Base-by-base conservation (phyloP, 768 basidiomycete genomes). In the Russula compacta region DNA sequence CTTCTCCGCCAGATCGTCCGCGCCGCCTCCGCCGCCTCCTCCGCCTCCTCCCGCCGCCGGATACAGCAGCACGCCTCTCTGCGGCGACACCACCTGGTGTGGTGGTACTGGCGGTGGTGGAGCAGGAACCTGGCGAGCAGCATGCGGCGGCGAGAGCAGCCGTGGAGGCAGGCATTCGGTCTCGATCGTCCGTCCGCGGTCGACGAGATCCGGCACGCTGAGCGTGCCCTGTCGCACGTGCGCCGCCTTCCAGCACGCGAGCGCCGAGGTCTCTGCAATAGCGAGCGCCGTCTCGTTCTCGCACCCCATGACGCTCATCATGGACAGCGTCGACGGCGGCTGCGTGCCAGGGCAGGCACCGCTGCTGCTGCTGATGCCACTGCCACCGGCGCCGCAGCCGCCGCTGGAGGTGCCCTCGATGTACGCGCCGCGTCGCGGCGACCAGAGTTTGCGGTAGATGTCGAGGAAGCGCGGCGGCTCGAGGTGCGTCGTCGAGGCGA, bases 271-370 rank as follows among this genome's bases (percentile, higher is more conserved):
- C 74, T 90, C 83, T 4, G 91, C 87, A 47, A 92, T 77, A 32
- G 87, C 88, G 78, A 87, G 85, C 51, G 92, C 82, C 56, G 88
- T 82, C 61, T 77, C 74, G 73, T 91, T 89, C 67, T 87, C 85
- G 76, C 90, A 91, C 19, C 90, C 90, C 89, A 93, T 92, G 6
- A 89, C 80, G 47, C 79, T 77, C 73, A 89, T 77, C 90, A 92
- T 92, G n/a, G 83, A 83, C 58, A 82, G 77, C 68, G 78, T 75
- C 46, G 68, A 66, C 19, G 56, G 15, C 6, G 17, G 7, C 10
- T 14, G 33, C 5, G 24, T 1, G 24, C 24, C 24, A 29, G 24
- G 24, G 24, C 24, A 29, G 24, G 24, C 24, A 29, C 24, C 17
- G 38, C 0, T n/a, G 21, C 39, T 35, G 36, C 24, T 35, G 17